Base-by-base conservation (phyloP, 2,329 filamentous ascomycete species). In the Cladorrhinum sp. region DNA sequence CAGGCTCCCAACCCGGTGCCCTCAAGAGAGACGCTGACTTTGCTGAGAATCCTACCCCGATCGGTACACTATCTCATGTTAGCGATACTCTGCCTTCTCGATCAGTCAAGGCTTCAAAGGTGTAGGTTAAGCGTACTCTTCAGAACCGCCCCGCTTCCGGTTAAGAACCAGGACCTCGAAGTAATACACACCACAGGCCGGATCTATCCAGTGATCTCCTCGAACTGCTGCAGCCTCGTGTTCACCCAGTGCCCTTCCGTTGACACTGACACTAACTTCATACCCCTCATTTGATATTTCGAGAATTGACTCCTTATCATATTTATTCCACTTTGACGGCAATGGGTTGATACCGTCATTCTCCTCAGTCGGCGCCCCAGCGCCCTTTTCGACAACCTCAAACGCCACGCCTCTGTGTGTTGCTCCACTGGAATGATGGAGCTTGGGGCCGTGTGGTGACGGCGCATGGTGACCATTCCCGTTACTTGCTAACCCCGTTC, bases 131-230 rank as follows among this genome's bases (percentile, higher is more conserved):
- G 80, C 82, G 58, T 76, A 86, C 82, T 86, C 83, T 49, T 84
- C 81, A 16, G 54, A 21, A 3, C 33, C 42, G 16, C 33, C 42
- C 64, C 76, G 75, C 69, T 80, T 82, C 57, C 76, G 79, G 16
- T 77, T 75, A 24, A 82, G 61, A 53, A 86, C 77, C 16, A 76
- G 76, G 23, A 89, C 81, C 72, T 99, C 95, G 71, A 87, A 99
- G 73, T 99, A 99, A 74, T 96, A 99, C 62, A 99, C 88, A 1
- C 95, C 95, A 67, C 91, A 95, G 70, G 96, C 89, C 36, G 86
- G 82, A 3, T 95, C 92, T 86, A 98, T 97, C 54, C 87, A 85
- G 72, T 92, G 82, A 73, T 99, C 90, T 26, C 93, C 86, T 59
- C 95, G 86, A 61, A 96, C 86, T 12, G 91, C 86, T 36, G 87